Base-by-base conservation (phyloP, 208 protist genomes). In the Zelonia costaricensis region DNA sequence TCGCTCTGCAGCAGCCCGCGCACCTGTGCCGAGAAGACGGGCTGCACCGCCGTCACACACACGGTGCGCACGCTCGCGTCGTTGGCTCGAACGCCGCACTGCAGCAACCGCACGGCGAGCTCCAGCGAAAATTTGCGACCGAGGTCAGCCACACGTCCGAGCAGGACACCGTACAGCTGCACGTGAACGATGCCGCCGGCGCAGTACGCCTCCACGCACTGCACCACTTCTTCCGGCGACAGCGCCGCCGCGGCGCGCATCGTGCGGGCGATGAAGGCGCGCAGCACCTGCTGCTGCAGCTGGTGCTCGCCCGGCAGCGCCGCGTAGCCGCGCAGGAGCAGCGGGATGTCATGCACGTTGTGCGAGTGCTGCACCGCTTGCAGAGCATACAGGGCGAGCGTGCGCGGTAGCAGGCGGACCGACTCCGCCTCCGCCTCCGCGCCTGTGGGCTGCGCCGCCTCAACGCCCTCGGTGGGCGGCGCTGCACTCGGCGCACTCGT, bases 171-270 rank as follows among this genome's bases (percentile, higher is more conserved):
- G 76, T 88, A 91, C 16, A 95, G 76, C 25, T 86, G 83, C 43
- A 80, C 58, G 62, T 95, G 85, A 40, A 67, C 74, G 13, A 91
- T 53, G 6, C 62, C 76, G 20, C 71, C 78, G 15, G 56, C 61
- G 23, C 72, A 70, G 72, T 91, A 95, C n/a, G 78, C 82, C 62
- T 95, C 85, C 27, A 95, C 72, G 58, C 79, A 88, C 18, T 54
- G 51, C 23, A 92, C 82, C 10, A 91, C 53, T 40, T 88, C 84
- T 36, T 56, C 74, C 5, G 85, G 71, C 30, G 72, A 51, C 49
- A 91, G 33, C 15, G 56, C 12, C 7, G 72, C 70, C 1, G 74
- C 62, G 22, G 73, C 60, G 22, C 79, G 85, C 12, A 90, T 85
- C 0, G 80, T 88, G 31, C 79, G 81, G 1, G 76, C 54, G 39